Conservation (phyloP, 805 yeast species). For the Metschnikowia reukaufii region DNA sequence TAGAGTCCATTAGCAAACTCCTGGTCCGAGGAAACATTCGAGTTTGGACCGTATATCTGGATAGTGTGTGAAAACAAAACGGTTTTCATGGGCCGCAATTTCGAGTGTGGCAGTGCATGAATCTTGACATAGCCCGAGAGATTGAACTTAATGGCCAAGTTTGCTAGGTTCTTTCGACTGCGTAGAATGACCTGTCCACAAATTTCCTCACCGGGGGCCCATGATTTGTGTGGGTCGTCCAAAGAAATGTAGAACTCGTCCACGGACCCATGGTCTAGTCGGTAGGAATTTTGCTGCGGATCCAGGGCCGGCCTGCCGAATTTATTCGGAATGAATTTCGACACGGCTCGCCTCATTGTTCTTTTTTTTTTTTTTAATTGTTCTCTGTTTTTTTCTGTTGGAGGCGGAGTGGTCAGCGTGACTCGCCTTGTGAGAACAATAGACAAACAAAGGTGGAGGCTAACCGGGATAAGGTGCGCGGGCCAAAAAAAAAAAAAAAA, state of each 20-base stretch:
- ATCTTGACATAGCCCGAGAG: conserved; percentile 58
- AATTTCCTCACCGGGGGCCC: conserved; percentile 78
- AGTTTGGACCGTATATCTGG: conserved; percentile 51
- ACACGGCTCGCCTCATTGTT: conserved; percentile 52
- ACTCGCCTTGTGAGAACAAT: conserved; percentile 7
- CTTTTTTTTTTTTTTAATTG: background rate
- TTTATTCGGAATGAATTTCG: conserved; percentile 39
- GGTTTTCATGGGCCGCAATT: conserved; percentile 52
- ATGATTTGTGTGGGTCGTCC: conserved; percentile 72
- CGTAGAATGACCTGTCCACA: conserved; percentile 61
- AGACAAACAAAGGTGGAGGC: background rate
- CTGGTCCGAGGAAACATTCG: conserved; percentile 6
- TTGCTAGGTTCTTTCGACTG: conserved; percentile 53
- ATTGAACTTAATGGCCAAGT: conserved; percentile 53
- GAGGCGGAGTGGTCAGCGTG: conserved; percentile 9
- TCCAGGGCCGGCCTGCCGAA: conserved; percentile 13
- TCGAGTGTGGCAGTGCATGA: conserved; percentile 51
- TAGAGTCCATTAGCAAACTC: conserved; percentile 51
- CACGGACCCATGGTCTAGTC: conserved; percentile 42
- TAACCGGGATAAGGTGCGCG: background rate
- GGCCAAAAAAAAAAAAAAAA: background rate
- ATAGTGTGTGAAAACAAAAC: conserved; percentile 59
- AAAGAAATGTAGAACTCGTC: conserved; percentile 69
- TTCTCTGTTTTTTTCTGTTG: background rate
- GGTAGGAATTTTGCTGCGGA: conserved; percentile 19